Evolutionary conservation across 1,284 basidiomycete species (phyloP), one percentile per base, ranked within the genome.

Genomic region (Ceratobasidium papillatum): DNA sequence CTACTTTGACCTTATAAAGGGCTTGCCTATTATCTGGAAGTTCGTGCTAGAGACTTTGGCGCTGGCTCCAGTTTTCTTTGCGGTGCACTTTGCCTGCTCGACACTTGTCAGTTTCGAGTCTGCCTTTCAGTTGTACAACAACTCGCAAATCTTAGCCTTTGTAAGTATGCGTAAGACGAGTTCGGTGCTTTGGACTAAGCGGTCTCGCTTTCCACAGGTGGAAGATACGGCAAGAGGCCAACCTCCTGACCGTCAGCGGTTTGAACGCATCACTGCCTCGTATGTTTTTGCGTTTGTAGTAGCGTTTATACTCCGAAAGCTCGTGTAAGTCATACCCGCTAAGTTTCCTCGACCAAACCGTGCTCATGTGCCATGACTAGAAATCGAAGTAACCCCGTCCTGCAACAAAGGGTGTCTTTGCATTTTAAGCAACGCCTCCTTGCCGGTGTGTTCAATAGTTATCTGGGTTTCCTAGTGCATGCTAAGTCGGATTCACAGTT

Each of bases 401-500:
- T 72, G 22, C 56, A 72, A 36, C 68, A 72, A 49, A 56, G 68
- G 14, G 68, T 72, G 25, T 72, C 68, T 25, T 32, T 49, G n/a
- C 68, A 72, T 43, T 72, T 72, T 25, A 72, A 72, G 25, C 68
- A 72, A 30, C 54, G 68, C 9, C 43, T 72, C 8, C 52, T 72
- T 9, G 41, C 43, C 34, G 43, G 49, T 72, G 14, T 12, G 51
- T 54, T 22, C 12, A 22, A 9, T 8, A 7, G 38, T 14, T 41
- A 17, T 14, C 32, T 56, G 8, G 9, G 25, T 22, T 19, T 27
- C 41, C 17, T 14, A 43, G 38, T 4, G 1, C 17, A 17, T 30
- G 47, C 52, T 69, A 17, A 30, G 45, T 11, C 41, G 25, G 8
- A 1, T 49, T 8, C 19, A 38, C 17, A 72, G 68, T 72, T 36